Conservation (phyloP, 148 eudicot species). For the Heliosperma pusillum region DNA sequence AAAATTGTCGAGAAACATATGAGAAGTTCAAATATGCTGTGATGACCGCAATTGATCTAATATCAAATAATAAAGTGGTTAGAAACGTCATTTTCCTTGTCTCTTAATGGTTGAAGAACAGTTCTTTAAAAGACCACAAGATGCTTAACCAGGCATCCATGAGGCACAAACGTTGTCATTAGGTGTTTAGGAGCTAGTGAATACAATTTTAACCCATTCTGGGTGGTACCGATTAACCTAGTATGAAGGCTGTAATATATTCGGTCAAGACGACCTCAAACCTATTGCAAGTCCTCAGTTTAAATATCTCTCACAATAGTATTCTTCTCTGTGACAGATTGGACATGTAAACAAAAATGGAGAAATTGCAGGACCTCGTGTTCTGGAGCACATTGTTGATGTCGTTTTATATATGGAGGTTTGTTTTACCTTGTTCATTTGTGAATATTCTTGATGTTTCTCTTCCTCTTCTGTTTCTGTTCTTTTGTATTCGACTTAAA, state of each 20-base stretch:
- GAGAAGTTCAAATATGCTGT: too few species aligned
- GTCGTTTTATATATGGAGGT: conserved; percentile 94
- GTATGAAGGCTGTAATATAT: too few species aligned
- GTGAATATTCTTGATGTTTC: not conserved
- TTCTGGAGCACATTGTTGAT: conserved; percentile 95
- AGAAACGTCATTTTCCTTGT: too few species aligned
- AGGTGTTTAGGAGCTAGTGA: not conserved
- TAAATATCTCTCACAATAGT: conserved; percentile 11
- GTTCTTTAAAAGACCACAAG: too few species aligned
- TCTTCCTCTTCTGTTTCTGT: not conserved
- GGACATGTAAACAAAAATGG: conserved; percentile 95
- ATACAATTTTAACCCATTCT: not conserved
- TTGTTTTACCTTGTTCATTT: conserved; percentile 9
- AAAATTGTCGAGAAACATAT: too few species aligned
- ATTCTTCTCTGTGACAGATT: conserved; percentile 44
- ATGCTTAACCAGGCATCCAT: too few species aligned
- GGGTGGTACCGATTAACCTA: too few species aligned
- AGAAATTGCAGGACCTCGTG: conserved; percentile 96
- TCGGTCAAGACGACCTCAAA: not conserved
- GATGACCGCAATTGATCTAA: too few species aligned
- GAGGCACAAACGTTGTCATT: not conserved
- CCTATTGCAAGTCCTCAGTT: not conserved
- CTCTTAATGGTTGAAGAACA: too few species aligned
- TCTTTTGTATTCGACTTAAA: not conserved
- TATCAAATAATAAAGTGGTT: too few species aligned